Percentiles rank a stretch among this genome's conserved stretches.
Evolutionary conservation across 2,329 filamentous ascomycete genomes (phyloP).

Genomic region (Ascomycota sp.): DNA sequence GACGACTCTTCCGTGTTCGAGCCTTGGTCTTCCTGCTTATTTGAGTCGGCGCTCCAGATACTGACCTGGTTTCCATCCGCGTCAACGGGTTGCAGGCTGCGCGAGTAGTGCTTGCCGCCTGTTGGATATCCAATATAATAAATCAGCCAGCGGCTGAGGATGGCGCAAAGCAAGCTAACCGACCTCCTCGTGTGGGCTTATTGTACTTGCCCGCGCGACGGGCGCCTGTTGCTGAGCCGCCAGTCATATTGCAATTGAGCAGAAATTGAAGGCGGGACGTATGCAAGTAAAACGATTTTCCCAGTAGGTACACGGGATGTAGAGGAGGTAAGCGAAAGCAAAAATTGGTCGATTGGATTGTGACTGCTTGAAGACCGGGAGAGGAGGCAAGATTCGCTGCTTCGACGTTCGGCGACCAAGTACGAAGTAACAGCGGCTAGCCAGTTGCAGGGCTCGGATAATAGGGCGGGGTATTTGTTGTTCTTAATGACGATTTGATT

Average conservation of each 20-base stretch:
- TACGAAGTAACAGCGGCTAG: no score
- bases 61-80: slow-evolving; percentile 70
- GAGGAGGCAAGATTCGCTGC: no score
- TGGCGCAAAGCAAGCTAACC: background rate
- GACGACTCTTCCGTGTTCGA: slow-evolving; percentile 30
- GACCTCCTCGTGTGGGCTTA: slow-evolving; percentile 81
- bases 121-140: slow-evolving; percentile 13
- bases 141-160: background rate
- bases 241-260: slow-evolving; percentile 20
- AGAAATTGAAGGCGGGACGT: no score
- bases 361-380: no score
- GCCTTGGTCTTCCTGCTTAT: slow-evolving; percentile 26
- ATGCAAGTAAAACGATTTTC: no score
- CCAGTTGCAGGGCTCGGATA: no score
- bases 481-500: no score
- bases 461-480: no score
- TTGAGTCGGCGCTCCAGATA: slow-evolving; percentile 54
- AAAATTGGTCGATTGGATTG: no score
- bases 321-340: no score
- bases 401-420: no score
- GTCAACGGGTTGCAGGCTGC: slow-evolving; percentile 70
- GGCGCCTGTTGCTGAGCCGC: slow-evolving; percentile 22
- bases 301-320: background rate
- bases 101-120: slow-evolving; percentile 86
- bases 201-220: slow-evolving; percentile 81